Base-by-base conservation (phyloP, 495 filamentous ascomycete genomes). In the Darksidea phi region DNA sequence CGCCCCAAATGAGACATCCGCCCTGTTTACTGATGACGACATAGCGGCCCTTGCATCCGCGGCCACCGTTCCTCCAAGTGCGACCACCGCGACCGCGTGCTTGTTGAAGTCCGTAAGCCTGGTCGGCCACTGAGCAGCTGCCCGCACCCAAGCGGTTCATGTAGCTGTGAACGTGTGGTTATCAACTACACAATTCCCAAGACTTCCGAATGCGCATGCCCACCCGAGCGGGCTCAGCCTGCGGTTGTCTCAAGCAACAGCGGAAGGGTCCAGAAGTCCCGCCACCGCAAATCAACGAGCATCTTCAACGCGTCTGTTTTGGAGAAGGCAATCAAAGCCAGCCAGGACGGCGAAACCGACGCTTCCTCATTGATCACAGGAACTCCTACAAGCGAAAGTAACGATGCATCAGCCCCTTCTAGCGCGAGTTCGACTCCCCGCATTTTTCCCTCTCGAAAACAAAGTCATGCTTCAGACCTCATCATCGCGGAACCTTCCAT, bases 61-160 rank as follows among this genome's bases (percentile, higher is more conserved):
- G 90, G 90, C 51, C 90, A 95, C 73, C 86, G 90, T 66, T 91
- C 90, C 21, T 89, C 89, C 63, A 89, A 87, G 80, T 95, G 90
- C 68, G 84, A 81, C 32, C 89, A 95, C 75, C 84, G 79, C 52
- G 82, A 86, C 57, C 82, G 89, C 63, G 73, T 90, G 18, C 86
- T 95, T 82, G 74, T 90, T 57, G 86, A 86, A 48, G 89, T 93
- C 10, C 84, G 86, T 51, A 91, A 90, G 68, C 88, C 90, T 1
- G 90, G 90, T 8, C 80, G 90, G 47, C 90, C 90, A 17, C 75
- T 91, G 18, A 86, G 86, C 52, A 84, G 82, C 54, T 95, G 90
- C 66, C 87, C 88, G 47, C 90, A 92, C 71, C 82, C 84, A 1
- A 81, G 81, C 51, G 82, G 82, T 5, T 78, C 79, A 18, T 87